Conservation (phyloP, 805 yeast genomes). For the Candida mattraensis region DNA sequence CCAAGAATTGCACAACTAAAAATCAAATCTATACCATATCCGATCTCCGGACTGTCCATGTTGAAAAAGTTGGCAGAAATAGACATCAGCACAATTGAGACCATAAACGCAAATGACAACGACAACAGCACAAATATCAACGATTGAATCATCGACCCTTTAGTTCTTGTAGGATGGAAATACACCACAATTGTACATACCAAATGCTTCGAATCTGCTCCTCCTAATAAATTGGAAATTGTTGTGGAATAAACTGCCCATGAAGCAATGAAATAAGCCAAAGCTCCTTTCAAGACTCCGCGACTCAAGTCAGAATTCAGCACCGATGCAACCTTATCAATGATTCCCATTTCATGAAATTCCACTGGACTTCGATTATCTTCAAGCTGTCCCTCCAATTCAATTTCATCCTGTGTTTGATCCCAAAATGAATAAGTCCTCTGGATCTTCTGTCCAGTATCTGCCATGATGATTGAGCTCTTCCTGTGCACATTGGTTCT, state of each 20-base stretch:
- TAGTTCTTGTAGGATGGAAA: conserved; percentile 78
- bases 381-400: conserved; percentile 14
- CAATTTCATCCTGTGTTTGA: conserved; percentile 23
- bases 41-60: conserved; percentile 40
- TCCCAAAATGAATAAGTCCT: conserved; percentile 32
- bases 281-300: conserved; percentile 58
- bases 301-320: conserved; percentile 9
- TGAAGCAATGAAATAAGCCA: conserved; percentile 76
- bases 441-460: conserved; percentile 40
- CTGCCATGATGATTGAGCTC: conserved; percentile 44
- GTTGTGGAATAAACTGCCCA: conserved; percentile 62
- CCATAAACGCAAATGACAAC: conserved; percentile 50
- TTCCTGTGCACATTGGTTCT: conserved; percentile 24
- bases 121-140: conserved; percentile 58
- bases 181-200: conserved; percentile 83
- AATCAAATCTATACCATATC: conserved; percentile 54
- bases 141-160: conserved; percentile 80
- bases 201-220: conserved; percentile 73
- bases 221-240: conserved; percentile 54
- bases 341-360: conserved; percentile 12
- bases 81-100: conserved; percentile 52
- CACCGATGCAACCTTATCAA: not conserved
- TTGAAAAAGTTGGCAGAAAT: conserved; percentile 45
- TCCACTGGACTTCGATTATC: conserved; percentile 7
- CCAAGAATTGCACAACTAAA: conserved; percentile 60